phyloP scores from a whole-genome alignment of 2,329 filamentous ascomycete species.

The Hirsutella rhossiliensis region DNA sequence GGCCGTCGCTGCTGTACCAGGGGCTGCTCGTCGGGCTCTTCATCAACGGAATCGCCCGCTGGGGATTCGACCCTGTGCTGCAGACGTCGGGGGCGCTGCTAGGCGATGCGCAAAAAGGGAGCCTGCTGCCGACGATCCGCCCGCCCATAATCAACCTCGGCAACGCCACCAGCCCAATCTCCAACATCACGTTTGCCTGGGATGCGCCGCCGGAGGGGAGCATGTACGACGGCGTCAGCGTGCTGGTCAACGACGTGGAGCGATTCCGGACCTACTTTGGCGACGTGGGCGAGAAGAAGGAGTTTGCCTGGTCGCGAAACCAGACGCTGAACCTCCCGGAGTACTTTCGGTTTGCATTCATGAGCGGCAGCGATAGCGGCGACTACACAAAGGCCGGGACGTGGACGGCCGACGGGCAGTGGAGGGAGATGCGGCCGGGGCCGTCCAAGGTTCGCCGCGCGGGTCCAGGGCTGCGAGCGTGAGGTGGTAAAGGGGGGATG shows the following conservation, averaged over 20 bases:
- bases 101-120: constrained; percentile 52
- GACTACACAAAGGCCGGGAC: constrained; percentile 68
- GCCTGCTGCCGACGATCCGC: constrained; percentile 43
- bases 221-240: constrained; percentile 61
- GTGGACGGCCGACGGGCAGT: constrained; percentile 53
- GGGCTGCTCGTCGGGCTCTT: constrained; percentile 84
- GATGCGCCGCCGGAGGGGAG: constrained; percentile 27
- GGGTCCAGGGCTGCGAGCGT: no score
- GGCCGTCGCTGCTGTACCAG: constrained; percentile 76
- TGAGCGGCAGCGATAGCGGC: constrained; percentile 49
- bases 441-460: constrained; percentile 27
- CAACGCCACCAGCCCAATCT: constrained; percentile 27
- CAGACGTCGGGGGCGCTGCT: constrained; percentile 67
- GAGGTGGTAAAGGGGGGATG: no score
- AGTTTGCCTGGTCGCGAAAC: constrained; percentile 49
- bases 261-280: constrained; percentile 61
- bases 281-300: constrained; percentile 28
- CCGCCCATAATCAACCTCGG: constrained; percentile 33
- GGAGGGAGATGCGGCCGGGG: constrained; percentile 53
- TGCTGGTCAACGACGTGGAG: constrained; percentile 80
- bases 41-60: constrained; percentile 84
- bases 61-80: constrained; percentile 84
- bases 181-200: constrained; percentile 55
- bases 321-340: constrained; percentile 38
- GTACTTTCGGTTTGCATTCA: constrained; percentile 68